Conservation (phyloP, 495 filamentous ascomycete species). For the Aspergillus bridgeri region DNA sequence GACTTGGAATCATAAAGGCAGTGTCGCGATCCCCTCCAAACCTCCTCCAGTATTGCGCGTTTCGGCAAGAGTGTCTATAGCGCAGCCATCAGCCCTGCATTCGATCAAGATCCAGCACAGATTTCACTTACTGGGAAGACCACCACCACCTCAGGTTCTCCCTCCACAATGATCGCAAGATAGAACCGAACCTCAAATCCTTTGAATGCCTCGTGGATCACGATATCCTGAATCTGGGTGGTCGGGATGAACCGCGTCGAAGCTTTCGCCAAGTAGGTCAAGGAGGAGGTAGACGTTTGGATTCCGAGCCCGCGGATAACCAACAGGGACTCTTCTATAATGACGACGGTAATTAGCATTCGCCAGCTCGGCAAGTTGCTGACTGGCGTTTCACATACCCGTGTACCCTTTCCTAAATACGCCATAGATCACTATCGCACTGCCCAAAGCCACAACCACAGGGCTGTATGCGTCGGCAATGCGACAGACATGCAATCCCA, state of each 20-base stretch:
- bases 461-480: constrained; percentile 38
- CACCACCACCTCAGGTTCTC: constrained; percentile 82
- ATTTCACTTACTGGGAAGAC: constrained; percentile 73
- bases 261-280: constrained; percentile 59
- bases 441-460: constrained; percentile 24
- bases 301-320: constrained; percentile 88
- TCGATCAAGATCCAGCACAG: not conserved
- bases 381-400: constrained; percentile 30
- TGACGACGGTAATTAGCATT: constrained; percentile 19
- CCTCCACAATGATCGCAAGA: constrained; percentile 85
- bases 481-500: constrained; percentile 28
- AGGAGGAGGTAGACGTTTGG: constrained; percentile 72
- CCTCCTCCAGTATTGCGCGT: constrained; percentile 67
- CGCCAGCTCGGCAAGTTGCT: not conserved
- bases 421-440: constrained; percentile 38
- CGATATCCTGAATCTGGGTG: constrained; percentile 81
- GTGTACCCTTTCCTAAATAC: constrained; percentile 50
- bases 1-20: constrained; percentile 71
- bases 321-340: constrained; percentile 73
- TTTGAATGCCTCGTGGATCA: constrained; percentile 92
- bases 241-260: constrained; percentile 91
- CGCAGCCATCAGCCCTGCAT: constrained; percentile 3
- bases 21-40: constrained; percentile 75
- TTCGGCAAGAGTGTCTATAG: constrained; percentile 62
- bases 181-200: constrained; percentile 92